Evolutionary conservation across 768 basidiomycete species (phyloP), one percentile per base, ranked within the genome.

Genomic region (Neoboletus brunneissimus): DNA sequence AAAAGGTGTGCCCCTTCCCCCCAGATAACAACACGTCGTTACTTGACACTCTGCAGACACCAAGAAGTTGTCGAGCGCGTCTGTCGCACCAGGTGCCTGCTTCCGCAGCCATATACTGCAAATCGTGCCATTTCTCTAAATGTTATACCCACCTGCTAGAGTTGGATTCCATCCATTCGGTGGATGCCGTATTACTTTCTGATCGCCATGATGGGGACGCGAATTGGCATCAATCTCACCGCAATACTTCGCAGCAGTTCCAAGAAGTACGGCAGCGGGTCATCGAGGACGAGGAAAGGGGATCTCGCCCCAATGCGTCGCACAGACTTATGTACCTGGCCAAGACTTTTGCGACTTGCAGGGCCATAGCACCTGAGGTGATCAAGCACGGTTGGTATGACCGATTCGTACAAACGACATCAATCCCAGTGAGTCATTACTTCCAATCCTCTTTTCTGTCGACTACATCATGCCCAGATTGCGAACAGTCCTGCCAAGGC

Each of bases 331-430:
- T 73, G 6, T 65, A 80, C 43, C 70, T 79, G 22, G 83, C 88
- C 11, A 66, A 74, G 51, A 73, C 70, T 22, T 88, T 81, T 59
- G 62, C 59, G 10, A 69, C 70, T 35, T 85, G 83, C 64, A 77
- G 72, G 42, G 81, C 87, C 2, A 53, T 79, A 16, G 78, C 79
- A 57, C 41, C 59, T 10, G 61, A 69, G 9, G 68, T 68, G 32
- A 72, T 77, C n/a, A 69, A 65, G 42, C 67, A 68, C 22, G 89
- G 88, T 4, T 89, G 83, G 81, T 90, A 90, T 61, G 88, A 91
- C 56, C 63, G 65, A 52, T 67, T 63, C 48, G 54, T 54, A 41
- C 65, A 65, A 54, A 47, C 56, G 5, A 48, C 45, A n/a, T 41
- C 45, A 18, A 59, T 63, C 29, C 72, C 71, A 3, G 71, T 73